A percentile compares a stretch with the other conserved stretches of the same genome.
Conservation (phyloP, 805 yeast genomes). For the Teunomyces stri region DNA sequence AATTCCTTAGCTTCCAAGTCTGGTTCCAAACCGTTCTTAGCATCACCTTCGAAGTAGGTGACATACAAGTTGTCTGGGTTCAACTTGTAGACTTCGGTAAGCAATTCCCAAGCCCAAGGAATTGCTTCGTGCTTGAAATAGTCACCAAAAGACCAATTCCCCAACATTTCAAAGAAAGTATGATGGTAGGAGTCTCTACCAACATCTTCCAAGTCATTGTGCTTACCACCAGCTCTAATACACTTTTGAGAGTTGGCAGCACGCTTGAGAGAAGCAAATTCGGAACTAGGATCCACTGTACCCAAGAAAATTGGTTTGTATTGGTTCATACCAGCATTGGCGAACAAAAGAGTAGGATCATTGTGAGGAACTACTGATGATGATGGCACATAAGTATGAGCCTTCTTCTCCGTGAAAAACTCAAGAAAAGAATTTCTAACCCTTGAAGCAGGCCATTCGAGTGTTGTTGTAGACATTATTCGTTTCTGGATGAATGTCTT, state of each 20-base stretch:
- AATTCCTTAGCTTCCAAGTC: constrained; percentile 88
- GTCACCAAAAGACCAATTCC: constrained; percentile 99
- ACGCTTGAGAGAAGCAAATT: constrained; percentile 77
- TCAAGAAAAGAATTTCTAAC: constrained; percentile 86
- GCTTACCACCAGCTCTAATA: constrained; percentile 99
- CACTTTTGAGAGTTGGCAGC: constrained; percentile 97
- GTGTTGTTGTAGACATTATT: constrained; percentile 19
- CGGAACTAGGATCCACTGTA: constrained; percentile 92
- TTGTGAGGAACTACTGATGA: constrained; percentile 97
- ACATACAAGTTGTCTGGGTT: constrained; percentile 82
- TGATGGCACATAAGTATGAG: constrained; percentile 83
- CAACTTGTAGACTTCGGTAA: constrained; percentile 82
- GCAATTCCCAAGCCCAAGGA: constrained; percentile 82
- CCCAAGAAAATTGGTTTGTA: constrained; percentile 97
- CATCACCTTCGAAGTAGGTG: constrained; percentile 95
- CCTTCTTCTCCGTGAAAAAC: constrained; percentile 59
- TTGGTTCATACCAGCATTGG: constrained; percentile 99
- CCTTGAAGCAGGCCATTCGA: constrained; percentile 45
- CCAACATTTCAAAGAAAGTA: constrained; percentile 98
- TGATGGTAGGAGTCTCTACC: constrained; percentile 98
- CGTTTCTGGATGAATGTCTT: constrained; percentile 14
- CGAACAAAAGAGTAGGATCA: constrained; percentile 94
- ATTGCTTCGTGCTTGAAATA: constrained; percentile 96
- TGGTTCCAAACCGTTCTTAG: constrained; percentile 75
- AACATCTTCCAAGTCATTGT: constrained; percentile 95